These are phyloP conservation scores for Trapa incisa DNA, from an alignment of 345 rosid species.

Conservation along the genomic window DNA sequence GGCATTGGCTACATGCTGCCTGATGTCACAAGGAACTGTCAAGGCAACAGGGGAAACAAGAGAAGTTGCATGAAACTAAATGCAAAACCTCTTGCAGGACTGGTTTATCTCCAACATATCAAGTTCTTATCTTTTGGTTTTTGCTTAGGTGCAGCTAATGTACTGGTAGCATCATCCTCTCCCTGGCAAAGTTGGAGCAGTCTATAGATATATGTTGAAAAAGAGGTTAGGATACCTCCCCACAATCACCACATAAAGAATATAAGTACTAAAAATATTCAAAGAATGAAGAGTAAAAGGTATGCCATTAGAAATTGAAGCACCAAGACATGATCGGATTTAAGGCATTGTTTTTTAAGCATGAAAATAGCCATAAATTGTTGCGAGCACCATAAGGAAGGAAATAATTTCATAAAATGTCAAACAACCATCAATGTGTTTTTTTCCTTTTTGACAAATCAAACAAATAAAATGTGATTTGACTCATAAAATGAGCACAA, in stretches of 20 bases:
- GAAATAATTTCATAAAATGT: neutral
- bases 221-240: constrained; percentile 78
- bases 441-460: neutral
- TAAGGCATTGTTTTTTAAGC: no score
- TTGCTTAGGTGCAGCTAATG: constrained; percentile 63
- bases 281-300: constrained; percentile 3
- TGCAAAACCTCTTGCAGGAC: constrained; percentile 42
- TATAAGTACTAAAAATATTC: neutral
- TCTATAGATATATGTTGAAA: constrained; percentile 80
- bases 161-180: constrained; percentile 96
- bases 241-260: constrained; percentile 15
- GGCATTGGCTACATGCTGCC: no score
- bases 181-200: constrained; percentile 83
- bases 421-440: neutral
- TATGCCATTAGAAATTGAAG: neutral
- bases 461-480: neutral
- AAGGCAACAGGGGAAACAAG: neutral
- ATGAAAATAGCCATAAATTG: neutral
- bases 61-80: neutral
- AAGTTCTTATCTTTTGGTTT: constrained; percentile 66
- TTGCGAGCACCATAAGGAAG: neutral
- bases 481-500: neutral
- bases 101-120: constrained; percentile 31
- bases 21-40: no score
- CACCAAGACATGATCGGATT: neutral